Evolutionary conservation across 2,329 filamentous ascomycete species (phyloP), one percentile per base, ranked within the genome.

Genomic region (Cladophialophora yegresii): DNA sequence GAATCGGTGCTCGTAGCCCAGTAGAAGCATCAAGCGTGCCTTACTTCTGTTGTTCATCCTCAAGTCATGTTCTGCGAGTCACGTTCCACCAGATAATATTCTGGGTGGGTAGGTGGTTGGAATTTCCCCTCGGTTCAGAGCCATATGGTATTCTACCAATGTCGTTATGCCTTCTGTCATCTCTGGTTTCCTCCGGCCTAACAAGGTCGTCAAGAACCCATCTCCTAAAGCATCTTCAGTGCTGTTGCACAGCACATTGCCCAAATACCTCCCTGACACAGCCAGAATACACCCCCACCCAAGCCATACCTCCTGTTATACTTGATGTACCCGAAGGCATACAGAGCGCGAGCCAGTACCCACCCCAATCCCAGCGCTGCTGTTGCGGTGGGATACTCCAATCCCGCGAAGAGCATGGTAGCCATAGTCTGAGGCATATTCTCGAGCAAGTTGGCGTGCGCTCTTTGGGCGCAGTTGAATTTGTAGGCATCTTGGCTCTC

Each of bases 391-490:
- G 85, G 85, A 73, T 82, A 85, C 66, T 77, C 77, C 60, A 87
- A 69, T 2, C 85, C 85, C 0, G 81, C 78, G 60, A 87, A 77
- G 20, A 87, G 75, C 71, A 84, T 77, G 54, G 79, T 79, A 28
- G 81, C 76, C 53, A 85, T 78, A 4, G 81, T 80, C 61, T 80
- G 78, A 2, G 81, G 71, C 66, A 83, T 79, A 74, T 86, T 85
- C 76, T 88, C 86, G 69, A 83, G 75, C 75, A 82, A 86, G 75
- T 88, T 87, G 72, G 79, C 78, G 77, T 86, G 84, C 20, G 83
- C 80, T 68, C 84, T 79, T 70, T 85, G 83, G 26, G 83, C 83
- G 76, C 80, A 81, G 72, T 82, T 82, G 75, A 82, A 82, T 62
- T 79, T 72, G 63, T 82, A 74, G 32, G 80, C 79, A 54, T 75